Conservation (phyloP, 805 yeast species). For the Tetrapisispora namnaoensis region DNA sequence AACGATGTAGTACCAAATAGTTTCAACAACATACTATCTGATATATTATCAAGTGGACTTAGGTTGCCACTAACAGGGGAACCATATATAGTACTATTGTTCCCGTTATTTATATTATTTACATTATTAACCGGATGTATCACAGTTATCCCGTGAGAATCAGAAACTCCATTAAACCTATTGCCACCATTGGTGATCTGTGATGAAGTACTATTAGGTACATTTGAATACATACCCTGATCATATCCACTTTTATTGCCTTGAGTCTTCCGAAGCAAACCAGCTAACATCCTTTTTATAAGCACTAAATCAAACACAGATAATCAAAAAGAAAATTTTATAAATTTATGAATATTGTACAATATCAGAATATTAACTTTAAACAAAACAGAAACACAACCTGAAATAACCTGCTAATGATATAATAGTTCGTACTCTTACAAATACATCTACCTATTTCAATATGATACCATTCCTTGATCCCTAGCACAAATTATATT, state of each 20-base stretch:
- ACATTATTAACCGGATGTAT: background rate
- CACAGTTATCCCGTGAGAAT: background rate
- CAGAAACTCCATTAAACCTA: background rate
- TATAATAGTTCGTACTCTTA: background rate
- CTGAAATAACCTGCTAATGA: too few species aligned
- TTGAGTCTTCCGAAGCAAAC: constrained; percentile 1
- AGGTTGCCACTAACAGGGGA: background rate
- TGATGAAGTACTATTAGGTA: background rate
- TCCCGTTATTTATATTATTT: background rate
- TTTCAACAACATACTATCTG: constrained; percentile 22
- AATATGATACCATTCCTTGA: background rate
- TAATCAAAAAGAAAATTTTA: background rate
- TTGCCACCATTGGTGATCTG: background rate
- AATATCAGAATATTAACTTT: too few species aligned
- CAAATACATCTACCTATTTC: background rate
- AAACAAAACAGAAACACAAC: too few species aligned
- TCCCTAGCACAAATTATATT: background rate
- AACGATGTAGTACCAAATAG: constrained; percentile 20
- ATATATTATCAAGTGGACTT: constrained; percentile 17
- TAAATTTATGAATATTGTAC: background rate
- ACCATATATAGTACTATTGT: background rate
- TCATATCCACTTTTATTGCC: background rate
- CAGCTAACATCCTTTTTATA: background rate
- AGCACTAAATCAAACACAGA: background rate
- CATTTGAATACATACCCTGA: background rate